phyloP scores from a whole-genome alignment of 257 asterid species.

The Rhazya stricta region DNA sequence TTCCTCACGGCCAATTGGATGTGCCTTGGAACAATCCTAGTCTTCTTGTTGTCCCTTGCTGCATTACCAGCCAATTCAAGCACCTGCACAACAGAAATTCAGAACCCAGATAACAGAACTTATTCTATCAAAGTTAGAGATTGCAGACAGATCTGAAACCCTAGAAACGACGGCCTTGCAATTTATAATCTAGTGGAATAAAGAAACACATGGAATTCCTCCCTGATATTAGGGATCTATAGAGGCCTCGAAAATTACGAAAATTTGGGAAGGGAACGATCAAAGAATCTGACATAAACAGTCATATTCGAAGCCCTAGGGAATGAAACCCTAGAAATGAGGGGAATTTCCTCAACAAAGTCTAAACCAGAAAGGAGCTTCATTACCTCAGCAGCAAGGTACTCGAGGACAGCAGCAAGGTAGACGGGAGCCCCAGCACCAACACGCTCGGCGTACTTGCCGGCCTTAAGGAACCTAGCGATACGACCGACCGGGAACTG shows the following conservation, averaged over 20 bases:
- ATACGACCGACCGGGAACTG: slow-evolving; percentile 90
- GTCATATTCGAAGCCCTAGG: slow-evolving; percentile 12
- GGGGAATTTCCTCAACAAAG: neutral
- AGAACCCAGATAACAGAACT: neutral
- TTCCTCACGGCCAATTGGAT: slow-evolving; percentile 74
- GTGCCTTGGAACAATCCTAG: slow-evolving; percentile 72
- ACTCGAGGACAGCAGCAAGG: slow-evolving; percentile 81
- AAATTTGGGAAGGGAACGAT: neutral
- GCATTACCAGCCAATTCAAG: slow-evolving; percentile 82
- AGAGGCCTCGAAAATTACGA: neutral
- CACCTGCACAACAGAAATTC: slow-evolving; percentile 31
- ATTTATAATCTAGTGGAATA: neutral
- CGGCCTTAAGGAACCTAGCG: slow-evolving; percentile 81
- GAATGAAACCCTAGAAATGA: slow-evolving; percentile 9
- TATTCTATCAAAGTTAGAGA: neutral
- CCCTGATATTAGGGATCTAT: slow-evolving; percentile 8
- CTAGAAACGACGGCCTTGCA: neutral
- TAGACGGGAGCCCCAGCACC: slow-evolving; percentile 92
- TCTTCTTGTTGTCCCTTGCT: slow-evolving; percentile 78
- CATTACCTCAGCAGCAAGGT: slow-evolving; percentile 76
- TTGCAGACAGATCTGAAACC: slow-evolving; percentile 1
- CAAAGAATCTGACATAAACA: neutral
- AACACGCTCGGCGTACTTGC: slow-evolving; percentile 78
- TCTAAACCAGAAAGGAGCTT: neutral
- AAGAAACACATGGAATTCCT: neutral